Percentiles rank a stretch among this genome's conserved stretches.
Evolutionary conservation across 352 stramenopile genomes (phyloP).

Genomic region (Discostella stelligera): DNA sequence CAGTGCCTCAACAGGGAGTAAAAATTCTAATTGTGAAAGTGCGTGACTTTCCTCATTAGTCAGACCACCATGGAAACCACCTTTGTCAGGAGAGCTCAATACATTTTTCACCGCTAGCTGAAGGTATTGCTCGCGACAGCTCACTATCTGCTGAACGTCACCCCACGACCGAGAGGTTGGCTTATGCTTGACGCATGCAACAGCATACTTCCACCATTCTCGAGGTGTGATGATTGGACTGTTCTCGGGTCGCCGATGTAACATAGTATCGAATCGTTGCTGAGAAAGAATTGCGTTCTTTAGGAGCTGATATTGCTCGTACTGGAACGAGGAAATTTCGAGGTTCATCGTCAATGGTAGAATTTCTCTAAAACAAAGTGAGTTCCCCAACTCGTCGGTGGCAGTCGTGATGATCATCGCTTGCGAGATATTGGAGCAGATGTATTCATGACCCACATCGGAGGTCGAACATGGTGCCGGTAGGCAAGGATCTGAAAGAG

Average conservation of each 20-base stretch:
- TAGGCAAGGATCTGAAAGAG: conserved; percentile 23
- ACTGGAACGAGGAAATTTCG: conserved; percentile 66
- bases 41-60: conserved; percentile 57
- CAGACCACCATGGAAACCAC: conserved; percentile 75
- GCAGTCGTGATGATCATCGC: conserved; percentile 35
- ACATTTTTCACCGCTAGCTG: conserved; percentile 65
- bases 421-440: conserved; percentile 56
- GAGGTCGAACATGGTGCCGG: conserved; percentile 2
- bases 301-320: conserved; percentile 68
- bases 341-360: conserved; percentile 61
- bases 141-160: conserved; percentile 68
- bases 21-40: conserved; percentile 66
- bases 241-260: conserved; percentile 61
- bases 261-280: conserved; percentile 80
- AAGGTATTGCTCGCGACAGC: conserved; percentile 64
- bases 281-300: conserved; percentile 72
- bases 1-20: conserved; percentile 77
- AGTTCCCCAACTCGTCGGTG: conserved; percentile 16
- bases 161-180: conserved; percentile 72
- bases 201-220: conserved; percentile 78
- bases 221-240: conserved; percentile 46
- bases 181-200: conserved; percentile 68
- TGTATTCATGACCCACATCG: conserved; percentile 57
- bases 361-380: conserved; percentile 65
- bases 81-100: conserved; percentile 30